phyloP scores from a whole-genome alignment of 2,329 filamentous ascomycete genomes.

The Pseudogymnoascus sp. region DNA sequence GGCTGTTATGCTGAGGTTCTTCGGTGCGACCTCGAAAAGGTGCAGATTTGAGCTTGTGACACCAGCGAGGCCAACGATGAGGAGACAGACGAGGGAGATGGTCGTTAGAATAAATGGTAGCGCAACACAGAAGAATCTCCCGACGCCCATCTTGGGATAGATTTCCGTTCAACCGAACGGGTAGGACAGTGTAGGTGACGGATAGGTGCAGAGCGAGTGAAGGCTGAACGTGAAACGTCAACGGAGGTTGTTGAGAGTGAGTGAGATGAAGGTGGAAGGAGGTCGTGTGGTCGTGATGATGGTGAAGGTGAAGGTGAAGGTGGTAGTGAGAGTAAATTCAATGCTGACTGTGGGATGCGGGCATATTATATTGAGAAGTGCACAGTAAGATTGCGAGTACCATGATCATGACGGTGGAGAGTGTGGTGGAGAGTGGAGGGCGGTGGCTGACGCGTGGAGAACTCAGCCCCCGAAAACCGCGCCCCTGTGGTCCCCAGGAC shows the following conservation, averaged over 20 bases:
- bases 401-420: not conserved
- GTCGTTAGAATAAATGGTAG: slow-evolving; percentile 77
- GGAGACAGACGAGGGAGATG: slow-evolving; percentile 63
- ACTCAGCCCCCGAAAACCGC: slow-evolving; percentile 7
- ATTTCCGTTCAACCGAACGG: slow-evolving; percentile 3
- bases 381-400: slow-evolving; percentile 7
- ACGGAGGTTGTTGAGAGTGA: not conserved
- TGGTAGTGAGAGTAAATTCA: slow-evolving; percentile 6
- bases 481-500: not conserved
- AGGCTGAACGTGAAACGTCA: not conserved
- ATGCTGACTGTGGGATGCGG: slow-evolving; percentile 8
- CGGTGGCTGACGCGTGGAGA: slow-evolving; percentile 4
- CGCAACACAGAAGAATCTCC: slow-evolving; percentile 78
- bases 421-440: not conserved
- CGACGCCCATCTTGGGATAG: slow-evolving; percentile 43
- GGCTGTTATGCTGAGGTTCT: slow-evolving; percentile 45
- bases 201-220: slow-evolving; percentile 1
- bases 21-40: slow-evolving; percentile 55
- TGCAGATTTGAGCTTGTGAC: slow-evolving; percentile 50
- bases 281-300: not conserved
- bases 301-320: not conserved
- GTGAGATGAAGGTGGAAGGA: not conserved
- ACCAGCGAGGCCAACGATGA: slow-evolving; percentile 50
- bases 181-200: not conserved
- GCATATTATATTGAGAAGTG: slow-evolving; percentile 6